Base-by-base conservation (phyloP, 148 eudicot genomes). In the Cornus controversa region DNA sequence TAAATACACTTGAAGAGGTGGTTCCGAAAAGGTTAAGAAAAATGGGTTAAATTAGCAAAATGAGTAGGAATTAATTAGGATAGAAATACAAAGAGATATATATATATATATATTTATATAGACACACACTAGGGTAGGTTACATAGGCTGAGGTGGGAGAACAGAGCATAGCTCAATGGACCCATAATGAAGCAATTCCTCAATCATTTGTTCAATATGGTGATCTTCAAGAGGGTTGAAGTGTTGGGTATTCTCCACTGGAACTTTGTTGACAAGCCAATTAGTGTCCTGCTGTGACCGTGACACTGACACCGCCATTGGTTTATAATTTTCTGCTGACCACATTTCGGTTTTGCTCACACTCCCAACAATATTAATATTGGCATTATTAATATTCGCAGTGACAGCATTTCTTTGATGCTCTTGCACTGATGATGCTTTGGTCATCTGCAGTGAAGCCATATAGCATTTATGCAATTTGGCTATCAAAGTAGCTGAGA, bases 401-500 rank as follows among this genome's bases (percentile, higher is more conserved):
- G 80, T 14, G 15, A 18, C 72, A 26, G 8, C 54, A 20, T 71
- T 74, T 27, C 54, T 73, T 42, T 54, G 81, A 23, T 82, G 86
- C 82, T 82, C 80, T 74, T 81, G 90, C 69, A 76, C 73, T 66
- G 75, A 62, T n/a, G 77, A 62, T n/a, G 77, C 80, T 42, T 89
- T 86, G 80, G 88, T 85, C 78, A 89, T 79, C 71, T 91, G 91
- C 47, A 89, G 84, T 0, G 94, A 89, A 79, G 91, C 90, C 88
- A 92, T 85, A 75, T 91, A 92, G 77, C 94, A 92, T 69, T 91
- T 92, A 75, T 91, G 94, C 27, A 92, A 85, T 74, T 91, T 92
- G 15, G 94, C 97, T 0, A 89, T 92, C 67, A 91, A 73, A 22
- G 93, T 91, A 8, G 94, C 90, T 4, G 97, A 92, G 16, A 92